phyloP scores from a whole-genome alignment of 176 grass and related monocot genomes.

The Ensete glaucum region DNA sequence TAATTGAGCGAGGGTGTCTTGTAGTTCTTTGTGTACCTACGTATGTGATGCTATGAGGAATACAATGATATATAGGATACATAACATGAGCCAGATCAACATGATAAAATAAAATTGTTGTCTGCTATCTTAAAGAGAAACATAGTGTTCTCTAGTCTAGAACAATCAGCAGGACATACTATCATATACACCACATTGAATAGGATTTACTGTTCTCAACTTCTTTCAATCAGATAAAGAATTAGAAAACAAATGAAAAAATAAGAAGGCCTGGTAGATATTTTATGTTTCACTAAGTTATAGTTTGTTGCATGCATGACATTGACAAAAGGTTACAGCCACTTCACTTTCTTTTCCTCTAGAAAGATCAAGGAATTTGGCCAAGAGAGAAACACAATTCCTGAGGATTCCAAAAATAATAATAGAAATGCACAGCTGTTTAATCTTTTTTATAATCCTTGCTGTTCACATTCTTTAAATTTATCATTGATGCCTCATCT shows the following conservation, averaged over 20 bases:
- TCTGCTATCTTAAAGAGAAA: too few relatives aligned
- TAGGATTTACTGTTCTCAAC: too few relatives aligned
- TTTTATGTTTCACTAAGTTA: background rate
- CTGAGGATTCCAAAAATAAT: background rate
- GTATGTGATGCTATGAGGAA: background rate
- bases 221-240: too few relatives aligned
- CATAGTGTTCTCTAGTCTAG: too few relatives aligned
- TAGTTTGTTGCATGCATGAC: background rate
- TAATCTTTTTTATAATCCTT: too few relatives aligned
- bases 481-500: too few relatives aligned
- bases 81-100: background rate
- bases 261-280: too few relatives aligned
- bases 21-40: constrained; percentile 85
- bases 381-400: background rate
- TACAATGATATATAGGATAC: background rate
- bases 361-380: background rate
- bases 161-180: too few relatives aligned
- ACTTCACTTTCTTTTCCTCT: background rate
- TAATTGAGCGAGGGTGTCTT: constrained; percentile 74
- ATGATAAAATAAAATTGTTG: background rate
- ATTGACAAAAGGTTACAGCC: background rate
- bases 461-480: too few relatives aligned
- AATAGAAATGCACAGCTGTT: background rate
- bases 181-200: too few relatives aligned
- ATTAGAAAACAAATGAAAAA: too few relatives aligned